Percentiles rank a stretch among this genome's conserved stretches.
Evolutionary conservation across 805 yeast genomes (phyloP).

Genomic region (Candida oleophila): DNA sequence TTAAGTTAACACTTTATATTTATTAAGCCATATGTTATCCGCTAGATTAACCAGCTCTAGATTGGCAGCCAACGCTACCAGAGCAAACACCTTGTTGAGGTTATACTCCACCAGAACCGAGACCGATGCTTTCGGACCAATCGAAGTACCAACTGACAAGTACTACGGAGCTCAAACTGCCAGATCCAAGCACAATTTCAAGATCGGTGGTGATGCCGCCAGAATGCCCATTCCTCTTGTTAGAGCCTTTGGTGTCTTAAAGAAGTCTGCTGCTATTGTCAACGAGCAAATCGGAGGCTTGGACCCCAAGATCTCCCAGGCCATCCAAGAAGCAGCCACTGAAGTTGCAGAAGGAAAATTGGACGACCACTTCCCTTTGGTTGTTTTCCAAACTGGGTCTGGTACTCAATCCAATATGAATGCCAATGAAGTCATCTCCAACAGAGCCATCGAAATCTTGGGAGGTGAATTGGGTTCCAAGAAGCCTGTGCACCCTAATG

Average conservation of each 20-base stretch:
- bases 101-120: constrained; percentile 27
- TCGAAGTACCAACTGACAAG: constrained; percentile 30
- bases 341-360: constrained; percentile 40
- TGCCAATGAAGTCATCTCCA: constrained; percentile 40
- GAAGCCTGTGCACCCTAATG: constrained; percentile 40
- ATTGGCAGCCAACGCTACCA: not conserved
- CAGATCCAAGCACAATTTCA: constrained; percentile 36
- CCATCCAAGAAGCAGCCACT: constrained; percentile 36
- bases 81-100: not conserved
- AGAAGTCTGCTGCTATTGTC: constrained; percentile 38
- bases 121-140: constrained; percentile 40
- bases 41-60: constrained; percentile 3
- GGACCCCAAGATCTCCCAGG: constrained; percentile 30
- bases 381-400: constrained; percentile 40
- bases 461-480: constrained; percentile 38
- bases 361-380: constrained; percentile 41
- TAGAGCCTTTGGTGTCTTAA: constrained; percentile 35
- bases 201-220: constrained; percentile 34
- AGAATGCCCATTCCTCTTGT: constrained; percentile 36
- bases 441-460: constrained; percentile 38
- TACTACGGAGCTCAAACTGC: constrained; percentile 43
- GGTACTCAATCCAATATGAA: constrained; percentile 42
- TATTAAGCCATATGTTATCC: constrained; percentile 2
- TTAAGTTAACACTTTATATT: not conserved
- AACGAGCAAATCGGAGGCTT: constrained; percentile 33